Percentiles rank a stretch among this genome's conserved stretches.
phyloP scores from a whole-genome alignment of 2,329 filamentous ascomycete species.

The Metarhizium humberi region DNA sequence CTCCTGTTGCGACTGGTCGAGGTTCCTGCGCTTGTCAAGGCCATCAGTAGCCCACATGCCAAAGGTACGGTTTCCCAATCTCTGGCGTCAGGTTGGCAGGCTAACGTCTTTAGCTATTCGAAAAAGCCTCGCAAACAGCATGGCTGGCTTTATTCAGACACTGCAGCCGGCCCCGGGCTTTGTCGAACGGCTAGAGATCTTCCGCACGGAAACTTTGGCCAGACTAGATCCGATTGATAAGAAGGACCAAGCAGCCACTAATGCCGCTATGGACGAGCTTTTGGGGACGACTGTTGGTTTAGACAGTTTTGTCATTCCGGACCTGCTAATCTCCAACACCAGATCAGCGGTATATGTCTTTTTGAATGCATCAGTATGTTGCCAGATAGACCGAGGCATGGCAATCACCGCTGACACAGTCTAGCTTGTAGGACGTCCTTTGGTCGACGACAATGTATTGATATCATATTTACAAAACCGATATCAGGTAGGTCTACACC shows the following conservation, averaged over 20 bases:
- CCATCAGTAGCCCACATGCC: constrained; percentile 41
- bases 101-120: constrained; percentile 28
- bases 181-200: constrained; percentile 44
- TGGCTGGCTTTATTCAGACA: constrained; percentile 47
- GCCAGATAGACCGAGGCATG: background rate
- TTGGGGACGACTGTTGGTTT: constrained; percentile 47
- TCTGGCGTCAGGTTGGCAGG: background rate
- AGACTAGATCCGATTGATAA: constrained; percentile 45
- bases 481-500: constrained; percentile 53
- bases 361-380: constrained; percentile 65
- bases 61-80: constrained; percentile 32
- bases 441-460: constrained; percentile 72
- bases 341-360: constrained; percentile 79
- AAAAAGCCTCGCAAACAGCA: constrained; percentile 38
- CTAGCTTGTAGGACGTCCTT: constrained; percentile 69
- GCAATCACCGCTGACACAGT: background rate
- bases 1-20: constrained; percentile 54
- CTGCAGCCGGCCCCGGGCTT: constrained; percentile 48
- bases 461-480: constrained; percentile 76
- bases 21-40: constrained; percentile 43
- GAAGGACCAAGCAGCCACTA: constrained; percentile 37
- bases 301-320: constrained; percentile 45
- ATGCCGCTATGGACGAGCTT: constrained; percentile 45
- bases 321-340: constrained; percentile 64
- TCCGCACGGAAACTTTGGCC: constrained; percentile 47